These are phyloP conservation scores for Pleurotus citrinopileatus DNA, from an alignment of 768 basidiomycete genomes.

Conservation along the genomic window DNA sequence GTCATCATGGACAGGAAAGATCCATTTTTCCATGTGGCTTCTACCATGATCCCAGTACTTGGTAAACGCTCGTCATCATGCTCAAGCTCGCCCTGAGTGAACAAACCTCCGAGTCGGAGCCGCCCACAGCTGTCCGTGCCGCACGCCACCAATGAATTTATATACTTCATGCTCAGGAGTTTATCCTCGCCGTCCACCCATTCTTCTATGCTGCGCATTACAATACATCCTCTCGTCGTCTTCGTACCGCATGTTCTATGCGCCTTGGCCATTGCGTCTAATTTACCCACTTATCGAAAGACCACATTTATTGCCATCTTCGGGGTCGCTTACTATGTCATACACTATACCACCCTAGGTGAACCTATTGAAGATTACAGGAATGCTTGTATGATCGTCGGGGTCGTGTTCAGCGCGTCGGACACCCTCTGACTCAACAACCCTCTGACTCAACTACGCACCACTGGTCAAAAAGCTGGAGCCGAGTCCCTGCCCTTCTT, in stretches of 20 bases:
- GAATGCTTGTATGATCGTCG: conserved; percentile 13
- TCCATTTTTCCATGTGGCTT: too few species aligned
- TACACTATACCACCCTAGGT: conserved; percentile 10
- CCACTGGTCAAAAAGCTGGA: conserved; percentile 11
- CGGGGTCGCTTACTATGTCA: not conserved
- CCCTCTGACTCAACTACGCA: conserved; percentile 17
- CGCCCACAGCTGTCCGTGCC: too few species aligned
- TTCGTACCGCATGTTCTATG: not conserved
- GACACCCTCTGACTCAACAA: conserved; percentile 17
- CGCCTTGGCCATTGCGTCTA: not conserved
- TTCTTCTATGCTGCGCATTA: not conserved
- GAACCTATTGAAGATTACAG: conserved; percentile 17
- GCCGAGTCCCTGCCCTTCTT: conserved; percentile 12
- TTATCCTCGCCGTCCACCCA: too few species aligned
- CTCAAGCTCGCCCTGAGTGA: too few species aligned
- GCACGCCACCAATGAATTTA: too few species aligned
- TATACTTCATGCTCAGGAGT: too few species aligned
- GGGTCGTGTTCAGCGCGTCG: conserved; percentile 17
- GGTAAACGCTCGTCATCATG: too few species aligned
- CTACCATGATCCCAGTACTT: too few species aligned
- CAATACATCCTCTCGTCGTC: not conserved
- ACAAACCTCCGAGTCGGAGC: too few species aligned
- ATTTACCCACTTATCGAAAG: conserved; percentile 14
- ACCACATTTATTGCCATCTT: not conserved
- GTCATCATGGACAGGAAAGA: too few species aligned